Conservation (phyloP, 202 grass and related monocot species). For the Zoysia matrella region DNA sequence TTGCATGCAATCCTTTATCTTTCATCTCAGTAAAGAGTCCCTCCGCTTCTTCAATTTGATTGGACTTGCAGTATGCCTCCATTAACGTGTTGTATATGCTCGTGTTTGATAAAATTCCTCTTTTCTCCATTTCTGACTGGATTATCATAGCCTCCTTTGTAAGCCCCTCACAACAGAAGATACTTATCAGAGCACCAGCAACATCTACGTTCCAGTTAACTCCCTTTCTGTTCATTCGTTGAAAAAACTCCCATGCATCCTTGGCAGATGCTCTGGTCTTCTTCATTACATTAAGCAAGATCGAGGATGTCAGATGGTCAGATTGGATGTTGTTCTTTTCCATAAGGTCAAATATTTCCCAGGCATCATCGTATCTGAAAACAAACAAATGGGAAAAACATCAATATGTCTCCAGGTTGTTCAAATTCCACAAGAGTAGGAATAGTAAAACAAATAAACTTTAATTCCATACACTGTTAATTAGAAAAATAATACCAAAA, state of each 20-base stretch:
- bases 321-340: conserved; percentile 81
- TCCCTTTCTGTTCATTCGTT: conserved; percentile 76
- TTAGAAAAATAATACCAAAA: not conserved
- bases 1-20: conserved; percentile 68
- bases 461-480: not conserved
- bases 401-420: not conserved
- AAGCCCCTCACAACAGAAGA: conserved; percentile 78
- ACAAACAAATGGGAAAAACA: conserved; percentile 17
- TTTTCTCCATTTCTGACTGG: conserved; percentile 89
- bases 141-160: conserved; percentile 87
- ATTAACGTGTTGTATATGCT: conserved; percentile 76
- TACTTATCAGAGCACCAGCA: conserved; percentile 63
- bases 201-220: conserved; percentile 79
- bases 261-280: conserved; percentile 67
- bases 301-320: conserved; percentile 74
- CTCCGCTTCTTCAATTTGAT: conserved; percentile 82
- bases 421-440: not conserved
- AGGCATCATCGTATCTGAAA: conserved; percentile 79
- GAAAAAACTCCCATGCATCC: conserved; percentile 86
- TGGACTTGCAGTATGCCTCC: conserved; percentile 65
- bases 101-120: conserved; percentile 67
- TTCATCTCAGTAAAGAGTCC: conserved; percentile 87
- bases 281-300: conserved; percentile 77
- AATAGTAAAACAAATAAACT: not conserved
- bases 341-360: conserved; percentile 74